Base-by-base conservation (phyloP, 2,329 filamentous ascomycete species). In the Hypoxylon rubiginosum region DNA sequence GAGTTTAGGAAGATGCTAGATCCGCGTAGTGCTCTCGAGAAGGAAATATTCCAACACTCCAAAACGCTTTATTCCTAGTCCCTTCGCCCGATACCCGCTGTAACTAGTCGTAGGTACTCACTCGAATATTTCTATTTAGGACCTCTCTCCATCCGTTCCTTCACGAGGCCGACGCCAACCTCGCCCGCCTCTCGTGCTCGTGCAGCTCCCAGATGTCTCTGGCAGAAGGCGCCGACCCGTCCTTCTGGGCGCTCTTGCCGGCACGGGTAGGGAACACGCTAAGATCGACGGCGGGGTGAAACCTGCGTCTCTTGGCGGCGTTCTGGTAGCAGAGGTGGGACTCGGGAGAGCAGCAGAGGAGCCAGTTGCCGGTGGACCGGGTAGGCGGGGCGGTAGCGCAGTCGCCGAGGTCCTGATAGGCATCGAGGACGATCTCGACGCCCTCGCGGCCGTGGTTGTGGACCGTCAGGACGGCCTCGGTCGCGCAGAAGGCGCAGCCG, bases 371-470 rank as follows among this genome's bases (percentile, higher is more conserved):
- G 21, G 21, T 24, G 21, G 21, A 24, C 32, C 5, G 32, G 32
- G 32, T 36, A 13, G 9, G 32, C 34, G 13, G 15, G 13, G 34
- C 5, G 17, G 15, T 2, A 4, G 10, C 10, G 19, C 50, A 46
- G 45, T 21, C 3, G n/a, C 58, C 62, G 15, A 68, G 55, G 15
- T 66, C 49, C 32, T 68, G 66, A 45, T 43, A 66, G 52, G 43
- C 39, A 21, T 68, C 66, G 7, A 32, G 11, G n/a, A 68, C 30
- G 15, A 68, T 55, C 56, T 68, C 66, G 39, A 68, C 63, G 2
- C 66, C 66, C 4, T 4, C 56, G 19, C 56, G 59, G 39, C 66
- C 62, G 45, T 68, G 66, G 32, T 63, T 66, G 26, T 68, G 66
- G 8, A 68, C 48, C 8, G 62, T 66, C 10, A 66, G 34, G 4